Evolutionary conservation across 1,284 basidiomycete genomes (phyloP).

Genomic region (Ustilago hordei): DNA sequence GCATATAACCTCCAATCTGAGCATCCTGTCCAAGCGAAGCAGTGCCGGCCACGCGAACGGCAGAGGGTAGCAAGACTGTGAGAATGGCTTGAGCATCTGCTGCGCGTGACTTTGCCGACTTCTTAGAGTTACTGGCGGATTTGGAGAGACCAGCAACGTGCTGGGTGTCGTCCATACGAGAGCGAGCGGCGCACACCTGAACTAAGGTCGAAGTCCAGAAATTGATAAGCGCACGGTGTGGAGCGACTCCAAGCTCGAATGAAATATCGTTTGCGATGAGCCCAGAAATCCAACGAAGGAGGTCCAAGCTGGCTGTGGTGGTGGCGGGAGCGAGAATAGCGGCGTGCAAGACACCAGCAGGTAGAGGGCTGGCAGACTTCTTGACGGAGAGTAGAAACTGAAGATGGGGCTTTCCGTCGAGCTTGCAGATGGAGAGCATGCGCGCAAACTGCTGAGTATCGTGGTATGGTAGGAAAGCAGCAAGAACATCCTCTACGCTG

Average conservation of each 20-base stretch:
- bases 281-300: constrained; percentile 76
- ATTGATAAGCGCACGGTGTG: constrained; percentile 81
- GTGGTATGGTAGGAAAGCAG: constrained; percentile 92
- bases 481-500: constrained; percentile 83
- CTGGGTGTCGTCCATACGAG: constrained; percentile 70
- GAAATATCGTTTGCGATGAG: constrained; percentile 72
- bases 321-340: constrained; percentile 65
- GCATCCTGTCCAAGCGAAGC: constrained; percentile 51
- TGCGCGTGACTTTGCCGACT: constrained; percentile 37
- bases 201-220: constrained; percentile 87
- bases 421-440: constrained; percentile 85
- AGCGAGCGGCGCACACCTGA: constrained; percentile 74
- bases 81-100: constrained; percentile 62
- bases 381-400: constrained; percentile 60
- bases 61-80: constrained; percentile 68
- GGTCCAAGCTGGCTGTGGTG: constrained; percentile 74
- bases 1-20: constrained; percentile 58
- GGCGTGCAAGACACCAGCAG: constrained; percentile 55
- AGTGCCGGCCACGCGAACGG: constrained; percentile 53
- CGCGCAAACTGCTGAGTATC: constrained; percentile 94
- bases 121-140: constrained; percentile 51
- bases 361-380: constrained; percentile 60
- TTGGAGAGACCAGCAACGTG: constrained; percentile 58
- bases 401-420: constrained; percentile 44
- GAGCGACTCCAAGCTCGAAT: constrained; percentile 74